Evolutionary conservation across 108 stramenopile species (phyloP).

Genomic region (Conticribra weissflogii): DNA sequence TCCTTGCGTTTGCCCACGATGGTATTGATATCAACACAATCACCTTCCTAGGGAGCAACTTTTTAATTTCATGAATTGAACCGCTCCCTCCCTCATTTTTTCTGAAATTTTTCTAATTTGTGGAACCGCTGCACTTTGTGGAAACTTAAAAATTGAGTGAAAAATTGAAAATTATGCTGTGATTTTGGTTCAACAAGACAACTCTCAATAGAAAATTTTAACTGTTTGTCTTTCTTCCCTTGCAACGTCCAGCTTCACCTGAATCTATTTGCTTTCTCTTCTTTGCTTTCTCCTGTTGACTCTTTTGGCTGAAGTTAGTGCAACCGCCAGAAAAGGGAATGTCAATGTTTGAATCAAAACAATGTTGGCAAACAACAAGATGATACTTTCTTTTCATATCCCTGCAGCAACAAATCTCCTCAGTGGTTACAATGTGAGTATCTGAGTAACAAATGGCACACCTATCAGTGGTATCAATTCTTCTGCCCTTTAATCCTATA

Average conservation of each 20-base stretch:
- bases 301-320: background rate
- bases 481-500: background rate
- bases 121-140: too few relatives aligned
- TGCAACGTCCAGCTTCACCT: too few relatives aligned
- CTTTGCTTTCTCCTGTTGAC: background rate
- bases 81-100: too few relatives aligned
- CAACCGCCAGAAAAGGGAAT: background rate
- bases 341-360: background rate
- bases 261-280: too few relatives aligned
- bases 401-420: background rate
- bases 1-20: background rate
- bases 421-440: background rate
- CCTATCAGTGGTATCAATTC: background rate
- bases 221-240: too few relatives aligned
- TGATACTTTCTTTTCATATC: background rate
- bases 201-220: too few relatives aligned
- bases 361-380: background rate
- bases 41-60: too few relatives aligned
- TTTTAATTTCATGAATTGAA: too few relatives aligned
- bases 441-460: background rate
- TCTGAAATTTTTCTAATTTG: too few relatives aligned
- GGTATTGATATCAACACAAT: conserved; percentile 16
- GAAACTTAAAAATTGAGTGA: too few relatives aligned
- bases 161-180: too few relatives aligned
- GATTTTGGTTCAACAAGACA: too few relatives aligned